These are phyloP conservation scores for Fomitopsis serialis DNA, from an alignment of 768 basidiomycete genomes.

Conservation along the genomic window DNA sequence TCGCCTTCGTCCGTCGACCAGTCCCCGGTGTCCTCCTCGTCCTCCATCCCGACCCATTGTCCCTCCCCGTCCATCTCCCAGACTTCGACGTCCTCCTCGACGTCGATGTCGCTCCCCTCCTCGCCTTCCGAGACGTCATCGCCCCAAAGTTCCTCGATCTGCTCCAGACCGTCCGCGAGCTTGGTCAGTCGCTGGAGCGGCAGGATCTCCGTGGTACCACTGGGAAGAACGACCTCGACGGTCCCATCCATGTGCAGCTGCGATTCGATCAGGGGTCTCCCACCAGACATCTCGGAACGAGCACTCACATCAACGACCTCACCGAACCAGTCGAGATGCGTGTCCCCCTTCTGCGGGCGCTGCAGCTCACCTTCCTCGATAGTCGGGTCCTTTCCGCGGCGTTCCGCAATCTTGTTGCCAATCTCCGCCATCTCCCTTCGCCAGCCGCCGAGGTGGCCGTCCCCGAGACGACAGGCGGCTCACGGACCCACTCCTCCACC, in stretches of 20 bases:
- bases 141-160: constrained; percentile 64
- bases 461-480: constrained; percentile 40
- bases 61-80: constrained; percentile 39
- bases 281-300: neutral
- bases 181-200: constrained; percentile 67
- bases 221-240: constrained; percentile 68
- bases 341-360: constrained; percentile 34
- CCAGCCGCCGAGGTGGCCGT: constrained; percentile 62
- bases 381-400: constrained; percentile 30
- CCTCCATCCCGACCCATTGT: constrained; percentile 22
- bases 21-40: constrained; percentile 22
- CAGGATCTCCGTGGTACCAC: constrained; percentile 41
- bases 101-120: constrained; percentile 29
- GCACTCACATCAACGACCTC: constrained; percentile 68
- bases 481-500: constrained; percentile 73
- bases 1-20: constrained; percentile 30
- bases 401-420: constrained; percentile 51
- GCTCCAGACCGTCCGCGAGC: constrained; percentile 78
- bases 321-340: constrained; percentile 71
- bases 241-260: constrained; percentile 74
- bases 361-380: constrained; percentile 38
- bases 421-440: constrained; percentile 66
- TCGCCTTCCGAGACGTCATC: constrained; percentile 32
- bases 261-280: constrained; percentile 1
- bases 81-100: constrained; percentile 34